Evolutionary conservation across 768 basidiomycete species (phyloP).

Genomic region (Pholiota molesta): DNA sequence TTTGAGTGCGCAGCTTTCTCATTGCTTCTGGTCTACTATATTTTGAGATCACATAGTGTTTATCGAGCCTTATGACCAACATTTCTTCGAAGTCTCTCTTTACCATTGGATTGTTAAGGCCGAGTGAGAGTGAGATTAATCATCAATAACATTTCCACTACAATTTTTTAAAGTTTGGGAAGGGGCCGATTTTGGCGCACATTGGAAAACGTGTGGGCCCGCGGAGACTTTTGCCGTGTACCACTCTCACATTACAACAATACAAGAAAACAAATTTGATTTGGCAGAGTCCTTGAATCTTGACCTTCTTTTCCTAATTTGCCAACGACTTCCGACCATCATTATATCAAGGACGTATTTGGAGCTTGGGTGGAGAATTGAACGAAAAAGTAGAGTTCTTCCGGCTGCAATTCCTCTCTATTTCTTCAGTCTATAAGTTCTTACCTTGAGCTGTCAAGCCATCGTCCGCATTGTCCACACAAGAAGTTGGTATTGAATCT

Average conservation of each 20-base stretch:
- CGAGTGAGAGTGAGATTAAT: no score
- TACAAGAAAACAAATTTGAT: neutral
- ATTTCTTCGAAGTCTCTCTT: no score
- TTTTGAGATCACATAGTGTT: no score
- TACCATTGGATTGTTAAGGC: neutral
- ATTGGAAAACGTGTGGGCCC: neutral
- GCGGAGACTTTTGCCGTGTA: neutral
- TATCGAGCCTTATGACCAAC: no score
- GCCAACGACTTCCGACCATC: neutral
- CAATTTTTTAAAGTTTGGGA: neutral
- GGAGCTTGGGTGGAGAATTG: neutral
- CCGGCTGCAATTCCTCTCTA: neutral
- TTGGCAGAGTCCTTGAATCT: neutral
- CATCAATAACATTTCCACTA: neutral
- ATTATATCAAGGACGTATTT: neutral
- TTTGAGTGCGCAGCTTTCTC: neutral
- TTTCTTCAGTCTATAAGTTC: neutral
- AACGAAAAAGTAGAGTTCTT: neutral
- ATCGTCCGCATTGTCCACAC: neutral
- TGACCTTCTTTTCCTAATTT: neutral
- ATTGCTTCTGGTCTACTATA: no score
- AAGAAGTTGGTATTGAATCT: neutral
- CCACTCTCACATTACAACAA: neutral
- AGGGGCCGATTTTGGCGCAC: neutral
- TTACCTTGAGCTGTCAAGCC: neutral